Conservation (phyloP, 768 basidiomycete genomes). For the Tricholoma sp. region DNA sequence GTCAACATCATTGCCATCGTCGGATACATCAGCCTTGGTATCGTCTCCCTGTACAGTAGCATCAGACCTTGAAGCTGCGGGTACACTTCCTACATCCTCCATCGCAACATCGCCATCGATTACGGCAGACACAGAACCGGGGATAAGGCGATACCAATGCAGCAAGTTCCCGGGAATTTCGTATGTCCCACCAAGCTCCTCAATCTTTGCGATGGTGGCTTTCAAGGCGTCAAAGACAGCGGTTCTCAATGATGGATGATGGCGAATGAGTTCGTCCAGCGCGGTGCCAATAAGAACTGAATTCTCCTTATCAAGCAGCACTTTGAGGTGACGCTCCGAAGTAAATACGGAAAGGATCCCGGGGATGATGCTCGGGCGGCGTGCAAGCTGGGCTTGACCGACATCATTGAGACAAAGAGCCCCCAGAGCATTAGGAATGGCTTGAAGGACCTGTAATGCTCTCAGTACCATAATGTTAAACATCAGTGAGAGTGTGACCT, state of each 20-base stretch:
- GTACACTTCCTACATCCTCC: conserved; percentile 35
- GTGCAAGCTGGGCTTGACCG: conserved; percentile 76
- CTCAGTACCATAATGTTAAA: conserved; percentile 4
- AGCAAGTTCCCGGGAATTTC: conserved; percentile 50
- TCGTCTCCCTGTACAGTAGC: conserved; percentile 14
- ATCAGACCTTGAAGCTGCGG: conserved; percentile 13
- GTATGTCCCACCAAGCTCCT: conserved; percentile 64
- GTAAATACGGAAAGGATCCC: conserved; percentile 84
- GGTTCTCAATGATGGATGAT: conserved; percentile 84
- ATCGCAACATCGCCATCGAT: conserved; percentile 39
- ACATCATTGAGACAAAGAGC: conserved; percentile 91
- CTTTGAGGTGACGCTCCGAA: conserved; percentile 75
- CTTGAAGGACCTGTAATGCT: conserved; percentile 69
- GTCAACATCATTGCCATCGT: conserved; percentile 16
- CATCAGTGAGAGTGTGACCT: conserved; percentile 43
- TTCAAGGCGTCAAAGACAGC: conserved; percentile 76
- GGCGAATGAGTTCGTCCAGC: conserved; percentile 92
- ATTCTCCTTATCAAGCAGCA: conserved; percentile 90
- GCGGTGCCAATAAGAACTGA: conserved; percentile 83
- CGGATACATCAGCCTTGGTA: conserved; percentile 10
- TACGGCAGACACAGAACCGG: conserved; percentile 13
- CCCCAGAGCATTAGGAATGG: conserved; percentile 92
- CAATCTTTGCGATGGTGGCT: conserved; percentile 64
- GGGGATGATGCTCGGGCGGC: conserved; percentile 77
- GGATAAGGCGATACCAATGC: conserved; percentile 61